A percentile compares a stretch with the other conserved stretches of the same genome.
These are phyloP conservation scores for Yarrowia sp. DNA, from an alignment of 805 yeast genomes.

Conservation along the genomic window DNA sequence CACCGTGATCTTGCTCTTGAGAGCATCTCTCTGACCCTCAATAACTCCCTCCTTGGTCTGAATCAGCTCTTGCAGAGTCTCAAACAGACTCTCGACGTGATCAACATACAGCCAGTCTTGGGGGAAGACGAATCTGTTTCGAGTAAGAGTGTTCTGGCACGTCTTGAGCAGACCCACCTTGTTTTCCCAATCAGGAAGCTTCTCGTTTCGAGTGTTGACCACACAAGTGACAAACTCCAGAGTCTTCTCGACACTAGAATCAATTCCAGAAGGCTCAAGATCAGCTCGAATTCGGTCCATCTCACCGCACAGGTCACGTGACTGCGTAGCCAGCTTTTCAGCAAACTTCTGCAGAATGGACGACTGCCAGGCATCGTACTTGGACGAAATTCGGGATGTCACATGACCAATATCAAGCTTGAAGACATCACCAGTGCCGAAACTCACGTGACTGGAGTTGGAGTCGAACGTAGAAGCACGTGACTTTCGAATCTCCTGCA, in stretches of 20 bases:
- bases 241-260: slow-evolving; percentile 43
- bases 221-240: slow-evolving; percentile 44
- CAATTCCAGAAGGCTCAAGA: slow-evolving; percentile 42
- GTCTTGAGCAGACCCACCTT: slow-evolving; percentile 33
- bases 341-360: slow-evolving; percentile 46
- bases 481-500: slow-evolving; percentile 46
- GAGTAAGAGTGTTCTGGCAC: slow-evolving; percentile 46
- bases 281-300: slow-evolving; percentile 40
- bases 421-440: slow-evolving; percentile 43
- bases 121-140: slow-evolving; percentile 50
- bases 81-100: slow-evolving; percentile 54
- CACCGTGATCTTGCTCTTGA: slow-evolving; percentile 44
- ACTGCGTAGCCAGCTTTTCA: slow-evolving; percentile 39
- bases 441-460: slow-evolving; percentile 41
- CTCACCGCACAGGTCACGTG: slow-evolving; percentile 38
- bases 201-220: slow-evolving; percentile 37
- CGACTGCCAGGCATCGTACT: slow-evolving; percentile 60
- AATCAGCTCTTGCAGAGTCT: slow-evolving; percentile 45
- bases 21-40: slow-evolving; percentile 44
- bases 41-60: slow-evolving; percentile 42
- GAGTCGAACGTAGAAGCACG: slow-evolving; percentile 51
- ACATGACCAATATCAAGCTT: slow-evolving; percentile 52
- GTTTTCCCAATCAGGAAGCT: slow-evolving; percentile 33
- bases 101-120: slow-evolving; percentile 59
- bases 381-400: slow-evolving; percentile 51